phyloP scores from a whole-genome alignment of 1,284 basidiomycete genomes.

The Meira nashicola region DNA sequence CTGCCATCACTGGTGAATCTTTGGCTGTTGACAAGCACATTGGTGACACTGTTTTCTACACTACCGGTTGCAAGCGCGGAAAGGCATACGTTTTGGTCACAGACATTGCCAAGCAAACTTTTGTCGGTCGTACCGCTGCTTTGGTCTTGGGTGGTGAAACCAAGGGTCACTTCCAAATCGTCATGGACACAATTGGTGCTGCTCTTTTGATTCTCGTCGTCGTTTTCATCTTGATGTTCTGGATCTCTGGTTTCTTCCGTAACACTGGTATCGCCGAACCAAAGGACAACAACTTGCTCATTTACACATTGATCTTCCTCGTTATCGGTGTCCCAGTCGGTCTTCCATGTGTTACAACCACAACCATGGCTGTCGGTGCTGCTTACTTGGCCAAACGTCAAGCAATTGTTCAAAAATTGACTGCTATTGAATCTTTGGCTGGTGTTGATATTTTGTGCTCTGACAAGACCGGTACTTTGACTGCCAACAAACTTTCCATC shows the following conservation, averaged over 20 bases:
- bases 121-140: conserved; percentile 58
- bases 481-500: conserved; percentile 61
- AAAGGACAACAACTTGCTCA: conserved; percentile 57
- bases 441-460: conserved; percentile 62
- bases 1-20: conserved; percentile 61
- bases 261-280: conserved; percentile 57
- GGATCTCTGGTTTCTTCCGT: conserved; percentile 59
- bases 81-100: conserved; percentile 58
- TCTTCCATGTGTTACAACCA: conserved; percentile 59
- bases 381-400: conserved; percentile 60
- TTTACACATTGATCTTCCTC: conserved; percentile 58
- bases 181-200: conserved; percentile 59
- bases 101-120: conserved; percentile 57
- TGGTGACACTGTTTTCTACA: conserved; percentile 58
- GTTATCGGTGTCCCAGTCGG: conserved; percentile 62
- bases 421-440: conserved; percentile 61
- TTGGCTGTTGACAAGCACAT: conserved; percentile 61
- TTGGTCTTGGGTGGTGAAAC: conserved; percentile 54
- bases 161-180: conserved; percentile 59
- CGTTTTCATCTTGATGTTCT: conserved; percentile 56
- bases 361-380: conserved; percentile 60
- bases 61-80: conserved; percentile 58
- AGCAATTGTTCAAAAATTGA: conserved; percentile 64
- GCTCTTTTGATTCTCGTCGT: conserved; percentile 59
- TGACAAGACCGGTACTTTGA: conserved; percentile 62